A percentile compares a stretch with the other conserved stretches of the same genome.
phyloP scores from a whole-genome alignment of 768 basidiomycete genomes.

The Hericium rajendrae region DNA sequence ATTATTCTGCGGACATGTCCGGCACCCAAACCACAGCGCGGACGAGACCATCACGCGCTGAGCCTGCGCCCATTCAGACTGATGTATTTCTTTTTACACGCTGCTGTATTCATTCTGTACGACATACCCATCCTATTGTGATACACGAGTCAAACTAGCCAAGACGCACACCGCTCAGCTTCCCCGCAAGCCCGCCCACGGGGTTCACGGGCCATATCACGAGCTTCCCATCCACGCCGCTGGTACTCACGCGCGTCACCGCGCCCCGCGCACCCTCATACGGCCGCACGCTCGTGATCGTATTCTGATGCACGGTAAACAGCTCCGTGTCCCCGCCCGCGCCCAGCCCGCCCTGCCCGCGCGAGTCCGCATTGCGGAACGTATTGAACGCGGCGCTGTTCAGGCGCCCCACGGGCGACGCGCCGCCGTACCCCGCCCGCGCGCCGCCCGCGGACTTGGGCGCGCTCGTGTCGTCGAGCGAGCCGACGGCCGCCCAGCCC shows the following conservation, averaged over 20 bases:
- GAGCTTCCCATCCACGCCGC: slow-evolving; percentile 87
- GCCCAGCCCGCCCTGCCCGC: slow-evolving; percentile 35
- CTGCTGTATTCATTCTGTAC: neutral
- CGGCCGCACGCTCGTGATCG: slow-evolving; percentile 83
- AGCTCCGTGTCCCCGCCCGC: slow-evolving; percentile 59
- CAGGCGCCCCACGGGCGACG: slow-evolving; percentile 47
- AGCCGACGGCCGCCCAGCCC: slow-evolving; percentile 79
- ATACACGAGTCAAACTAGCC: slow-evolving; percentile 12
- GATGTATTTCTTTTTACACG: slow-evolving; percentile 5
- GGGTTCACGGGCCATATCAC: slow-evolving; percentile 82
- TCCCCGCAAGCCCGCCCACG: slow-evolving; percentile 40
- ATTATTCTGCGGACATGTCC: slow-evolving; percentile 17
- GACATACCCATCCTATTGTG: slow-evolving; percentile 7
- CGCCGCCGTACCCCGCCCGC: slow-evolving; percentile 37
- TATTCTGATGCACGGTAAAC: slow-evolving; percentile 93
- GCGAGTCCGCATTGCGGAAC: slow-evolving; percentile 85
- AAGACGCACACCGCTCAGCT: slow-evolving; percentile 30
- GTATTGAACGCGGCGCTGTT: slow-evolving; percentile 92
- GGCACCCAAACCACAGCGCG: slow-evolving; percentile 2
- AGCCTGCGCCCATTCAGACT: neutral
- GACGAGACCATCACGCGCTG: slow-evolving; percentile 6
- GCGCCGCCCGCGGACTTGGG: slow-evolving; percentile 33
- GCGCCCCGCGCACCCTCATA: slow-evolving; percentile 52
- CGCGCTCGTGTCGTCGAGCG: slow-evolving; percentile 72
- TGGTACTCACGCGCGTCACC: slow-evolving; percentile 76